Evolutionary conservation across 805 yeast species (phyloP).

Genomic region (Kluyveromyces nonfermentans): DNA sequence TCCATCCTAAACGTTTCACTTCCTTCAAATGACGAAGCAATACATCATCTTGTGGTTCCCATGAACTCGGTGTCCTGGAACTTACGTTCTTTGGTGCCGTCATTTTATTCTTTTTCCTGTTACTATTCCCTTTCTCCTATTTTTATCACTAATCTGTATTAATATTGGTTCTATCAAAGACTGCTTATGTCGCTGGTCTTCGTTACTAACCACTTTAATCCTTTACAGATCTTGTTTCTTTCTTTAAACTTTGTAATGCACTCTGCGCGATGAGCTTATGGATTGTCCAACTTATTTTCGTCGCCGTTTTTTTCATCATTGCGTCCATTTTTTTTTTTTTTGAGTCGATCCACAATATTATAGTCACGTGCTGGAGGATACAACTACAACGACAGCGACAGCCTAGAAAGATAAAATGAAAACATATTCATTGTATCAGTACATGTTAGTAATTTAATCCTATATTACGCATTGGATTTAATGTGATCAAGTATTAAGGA

Average conservation of each 20-base stretch:
- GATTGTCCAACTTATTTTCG: not conserved
- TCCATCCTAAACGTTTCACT: slow-evolving; percentile 79
- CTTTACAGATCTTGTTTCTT: no score
- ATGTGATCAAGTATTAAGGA: no score
- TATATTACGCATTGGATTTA: no score
- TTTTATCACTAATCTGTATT: not conserved
- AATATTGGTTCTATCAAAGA: not conserved
- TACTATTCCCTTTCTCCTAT: not conserved
- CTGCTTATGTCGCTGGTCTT: not conserved
- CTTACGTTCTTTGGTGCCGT: slow-evolving; percentile 5
- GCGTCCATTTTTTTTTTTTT: not conserved
- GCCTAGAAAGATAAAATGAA: not conserved
- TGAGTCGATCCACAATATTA: not conserved
- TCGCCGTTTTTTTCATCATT: not conserved
- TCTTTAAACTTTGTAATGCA: not conserved
- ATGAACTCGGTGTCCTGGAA: slow-evolving; percentile 42
- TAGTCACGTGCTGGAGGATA: not conserved
- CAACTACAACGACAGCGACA: not conserved
- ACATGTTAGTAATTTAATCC: not conserved
- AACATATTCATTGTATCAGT: not conserved
- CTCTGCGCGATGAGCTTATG: not conserved
- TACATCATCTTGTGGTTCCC: slow-evolving; percentile 74
- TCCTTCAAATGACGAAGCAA: slow-evolving; percentile 69
- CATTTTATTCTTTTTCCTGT: not conserved
- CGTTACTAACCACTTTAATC: not conserved